Base-by-base conservation (phyloP, 768 basidiomycete genomes). In the Cystobasidium ongulense region DNA sequence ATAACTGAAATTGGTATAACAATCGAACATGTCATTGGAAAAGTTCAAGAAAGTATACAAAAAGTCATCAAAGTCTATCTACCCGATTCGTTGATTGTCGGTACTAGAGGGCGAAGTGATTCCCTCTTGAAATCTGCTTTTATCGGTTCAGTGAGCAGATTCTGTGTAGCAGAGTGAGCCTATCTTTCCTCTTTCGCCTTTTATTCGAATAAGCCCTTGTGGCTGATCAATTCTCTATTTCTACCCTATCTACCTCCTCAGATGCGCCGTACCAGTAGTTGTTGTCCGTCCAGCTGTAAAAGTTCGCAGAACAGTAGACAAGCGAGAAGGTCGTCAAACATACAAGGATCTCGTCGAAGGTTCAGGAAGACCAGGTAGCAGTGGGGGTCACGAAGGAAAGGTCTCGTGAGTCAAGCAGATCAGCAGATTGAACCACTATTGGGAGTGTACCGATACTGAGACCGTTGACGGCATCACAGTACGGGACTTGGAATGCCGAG, bases 1-100 rank as follows among this genome's bases (percentile, higher is more conserved):
- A 1, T 38, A 29, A 23, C 18, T 15, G 74, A 91, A 88, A 85
- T 98, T 31, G 92, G 90, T 0, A 85, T 99, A 63, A 89, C 96
- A 63, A 87, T 98, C 50, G 95, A 98, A 83, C 93, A 90, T 80
- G 90, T 97, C 62, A 91, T 93, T 0, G 96, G 95, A 36, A 89
- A 88, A 71, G 87, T 95, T 4, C 91, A 92, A 0, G 87, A 89
- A 63, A 91, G 90, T 11, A 88, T 98, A 67, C 91, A 97, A 79
- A 73, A 75, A 25, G 76, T 77, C 73, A 78, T 77, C 35, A 74
- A 74, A 21, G 76, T 80, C 53, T 93, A 95, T 78, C 88, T 90
- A 39, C 92, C 92, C 3, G 92, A 95, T 80, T 89, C 90, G 0
- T 85, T 99, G 66, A 88, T 99, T 17, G 95, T 98, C 33, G 95